phyloP scores from a whole-genome alignment of 2,329 filamentous ascomycete genomes.

The Zasmidium citrigriseum region DNA sequence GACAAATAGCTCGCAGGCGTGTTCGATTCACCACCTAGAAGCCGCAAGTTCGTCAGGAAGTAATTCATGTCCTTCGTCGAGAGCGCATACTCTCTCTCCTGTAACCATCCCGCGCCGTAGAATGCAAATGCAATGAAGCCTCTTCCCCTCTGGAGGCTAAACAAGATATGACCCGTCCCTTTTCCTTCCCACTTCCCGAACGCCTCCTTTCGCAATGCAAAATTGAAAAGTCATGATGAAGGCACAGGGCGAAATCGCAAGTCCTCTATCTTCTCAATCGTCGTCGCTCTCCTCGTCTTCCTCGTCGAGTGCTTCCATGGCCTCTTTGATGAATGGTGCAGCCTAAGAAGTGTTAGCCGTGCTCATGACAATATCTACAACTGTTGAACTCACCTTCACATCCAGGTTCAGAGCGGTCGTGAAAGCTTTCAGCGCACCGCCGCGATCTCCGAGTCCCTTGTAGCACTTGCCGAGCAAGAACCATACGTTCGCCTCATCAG shows the following conservation, averaged over 20 bases:
- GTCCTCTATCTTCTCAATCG: slow-evolving; percentile 13
- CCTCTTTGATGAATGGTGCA: slow-evolving; percentile 91
- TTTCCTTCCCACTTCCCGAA: neutral
- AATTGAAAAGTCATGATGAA: neutral
- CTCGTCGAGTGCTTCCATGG: slow-evolving; percentile 75
- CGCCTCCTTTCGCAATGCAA: neutral
- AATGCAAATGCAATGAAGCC: neutral
- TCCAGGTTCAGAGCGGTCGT: slow-evolving; percentile 94
- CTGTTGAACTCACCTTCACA: slow-evolving; percentile 71
- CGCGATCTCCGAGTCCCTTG: slow-evolving; percentile 61
- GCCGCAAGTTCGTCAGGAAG: neutral
- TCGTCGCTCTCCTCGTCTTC: slow-evolving; percentile 32
- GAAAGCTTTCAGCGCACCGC: slow-evolving; percentile 85
- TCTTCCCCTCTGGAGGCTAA: neutral
- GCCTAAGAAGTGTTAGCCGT: slow-evolving; percentile 57
- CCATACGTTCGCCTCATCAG: slow-evolving; percentile 94
- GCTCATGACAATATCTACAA: neutral
- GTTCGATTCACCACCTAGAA: neutral
- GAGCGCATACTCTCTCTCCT: neutral
- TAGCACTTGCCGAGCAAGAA: slow-evolving; percentile 83
- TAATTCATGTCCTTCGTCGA: too few species aligned
- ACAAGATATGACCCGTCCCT: neutral
- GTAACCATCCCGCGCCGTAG: neutral
- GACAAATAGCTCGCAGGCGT: neutral
- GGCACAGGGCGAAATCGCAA: neutral